Conservation (phyloP, 2,329 filamentous ascomycete species). For the Cucurbitaria berberidis region DNA sequence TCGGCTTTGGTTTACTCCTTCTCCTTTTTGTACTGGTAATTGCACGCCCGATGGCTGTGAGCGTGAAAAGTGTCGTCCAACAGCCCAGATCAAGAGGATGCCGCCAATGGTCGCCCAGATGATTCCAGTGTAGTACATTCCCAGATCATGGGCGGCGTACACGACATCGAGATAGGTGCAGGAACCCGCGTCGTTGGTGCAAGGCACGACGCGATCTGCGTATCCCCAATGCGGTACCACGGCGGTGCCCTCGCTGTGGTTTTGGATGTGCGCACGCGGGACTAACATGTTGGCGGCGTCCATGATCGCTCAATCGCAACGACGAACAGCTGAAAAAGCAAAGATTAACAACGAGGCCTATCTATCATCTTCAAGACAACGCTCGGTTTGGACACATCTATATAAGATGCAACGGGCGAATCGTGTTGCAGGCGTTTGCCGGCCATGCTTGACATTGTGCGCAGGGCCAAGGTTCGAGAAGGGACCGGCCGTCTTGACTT, state of each 20-base stretch:
- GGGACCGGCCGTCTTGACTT: constrained; percentile 4
- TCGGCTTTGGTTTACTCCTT: constrained; percentile 30
- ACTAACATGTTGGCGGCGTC: constrained; percentile 26
- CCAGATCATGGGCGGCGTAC: constrained; percentile 60
- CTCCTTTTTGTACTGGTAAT: constrained; percentile 25
- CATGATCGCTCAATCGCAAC: constrained; percentile 19
- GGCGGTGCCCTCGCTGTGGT: constrained; percentile 47
- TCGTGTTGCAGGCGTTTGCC: constrained; percentile 16
- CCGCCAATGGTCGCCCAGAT: constrained; percentile 62
- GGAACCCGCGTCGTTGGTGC: constrained; percentile 63
- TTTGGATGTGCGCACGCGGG: constrained; percentile 51
- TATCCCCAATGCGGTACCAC: constrained; percentile 65
- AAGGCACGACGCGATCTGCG: constrained; percentile 60
- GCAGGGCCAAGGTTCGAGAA: constrained; percentile 26
- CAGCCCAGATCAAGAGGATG: constrained; percentile 54
- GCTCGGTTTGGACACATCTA: constrained; percentile 10
- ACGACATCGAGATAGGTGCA: constrained; percentile 65
- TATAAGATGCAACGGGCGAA: constrained; percentile 13
- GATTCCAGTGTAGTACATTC: constrained; percentile 63
- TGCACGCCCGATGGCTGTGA: constrained; percentile 36
- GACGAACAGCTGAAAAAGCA: constrained; percentile 14
- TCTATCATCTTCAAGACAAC: too few relatives aligned
- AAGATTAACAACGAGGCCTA: too few relatives aligned
- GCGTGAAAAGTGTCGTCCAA: constrained; percentile 41
- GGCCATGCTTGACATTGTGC: constrained; percentile 12